Evolutionary conservation across 306 rosid species (phyloP).

Genomic region (Begonia fuchsioides): DNA sequence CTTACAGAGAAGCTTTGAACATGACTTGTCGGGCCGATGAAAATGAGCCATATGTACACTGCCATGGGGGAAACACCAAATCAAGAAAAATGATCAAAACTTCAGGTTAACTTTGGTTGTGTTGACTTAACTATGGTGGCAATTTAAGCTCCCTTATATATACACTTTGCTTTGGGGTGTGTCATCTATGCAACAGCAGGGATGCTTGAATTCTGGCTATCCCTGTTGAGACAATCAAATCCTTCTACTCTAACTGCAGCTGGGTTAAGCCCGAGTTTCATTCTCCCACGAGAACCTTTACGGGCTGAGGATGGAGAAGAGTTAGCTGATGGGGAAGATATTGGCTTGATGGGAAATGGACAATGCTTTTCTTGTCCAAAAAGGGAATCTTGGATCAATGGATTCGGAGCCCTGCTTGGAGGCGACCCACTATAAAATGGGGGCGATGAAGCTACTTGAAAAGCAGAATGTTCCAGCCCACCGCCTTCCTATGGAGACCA

Average conservation of each 20-base stretch:
- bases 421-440: constrained; percentile 85
- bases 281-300: constrained; percentile 67
- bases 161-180: constrained; percentile 1
- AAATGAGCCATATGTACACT: neutral
- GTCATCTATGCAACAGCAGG: constrained; percentile 72
- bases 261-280: constrained; percentile 71
- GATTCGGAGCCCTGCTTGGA: constrained; percentile 65
- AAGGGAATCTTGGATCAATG: constrained; percentile 58
- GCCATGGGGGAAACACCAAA: neutral
- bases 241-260: constrained; percentile 71
- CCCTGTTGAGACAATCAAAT: constrained; percentile 89
- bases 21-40: neutral
- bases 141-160: neutral
- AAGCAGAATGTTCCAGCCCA: constrained; percentile 32
- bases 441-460: constrained; percentile 50
- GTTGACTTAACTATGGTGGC: neutral
- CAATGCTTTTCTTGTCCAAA: constrained; percentile 39
- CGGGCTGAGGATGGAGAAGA: constrained; percentile 52
- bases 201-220: constrained; percentile 81
- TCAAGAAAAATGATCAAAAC: neutral
- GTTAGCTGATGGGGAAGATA: constrained; percentile 39
- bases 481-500: constrained; percentile 27
- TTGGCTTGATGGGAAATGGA: constrained; percentile 15
- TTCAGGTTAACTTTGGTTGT: neutral
- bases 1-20: neutral